These are phyloP conservation scores for Colletotrichum phormii DNA, from an alignment of 2,329 filamentous ascomycete species.

Conservation along the genomic window DNA sequence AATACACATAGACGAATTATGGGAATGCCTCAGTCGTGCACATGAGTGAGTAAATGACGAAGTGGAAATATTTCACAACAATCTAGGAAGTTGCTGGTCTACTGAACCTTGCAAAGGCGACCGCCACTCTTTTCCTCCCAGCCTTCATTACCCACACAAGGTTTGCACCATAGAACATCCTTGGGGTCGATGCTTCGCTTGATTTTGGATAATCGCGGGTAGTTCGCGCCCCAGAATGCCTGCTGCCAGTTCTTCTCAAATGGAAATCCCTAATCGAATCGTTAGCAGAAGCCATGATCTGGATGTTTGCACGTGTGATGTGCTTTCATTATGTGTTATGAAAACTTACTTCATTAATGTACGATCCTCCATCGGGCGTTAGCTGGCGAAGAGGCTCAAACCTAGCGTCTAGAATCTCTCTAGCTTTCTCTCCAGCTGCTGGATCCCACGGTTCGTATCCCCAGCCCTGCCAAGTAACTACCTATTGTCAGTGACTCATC, in stretches of 20 bases:
- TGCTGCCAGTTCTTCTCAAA: slow-evolving; percentile 36
- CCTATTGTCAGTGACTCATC: neutral
- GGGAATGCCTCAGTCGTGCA: too few species aligned
- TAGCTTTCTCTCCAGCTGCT: slow-evolving; percentile 43
- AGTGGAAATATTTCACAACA: neutral
- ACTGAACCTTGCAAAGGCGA: slow-evolving; percentile 7
- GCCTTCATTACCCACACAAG: slow-evolving; percentile 29
- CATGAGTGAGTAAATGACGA: neutral
- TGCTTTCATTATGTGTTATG: too few species aligned
- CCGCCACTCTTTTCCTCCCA: slow-evolving; percentile 22
- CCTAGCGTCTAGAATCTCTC: slow-evolving; percentile 41
- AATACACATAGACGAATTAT: too few species aligned
- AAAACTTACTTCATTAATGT: slow-evolving; percentile 38
- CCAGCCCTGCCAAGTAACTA: slow-evolving; percentile 1
- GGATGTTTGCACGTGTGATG: too few species aligned
- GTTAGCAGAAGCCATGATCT: neutral
- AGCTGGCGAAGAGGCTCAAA: slow-evolving; percentile 48
- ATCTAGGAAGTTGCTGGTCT: neutral
- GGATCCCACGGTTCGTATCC: slow-evolving; percentile 47
- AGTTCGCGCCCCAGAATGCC: slow-evolving; percentile 36
- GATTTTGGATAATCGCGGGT: slow-evolving; percentile 18
- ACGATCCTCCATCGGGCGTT: slow-evolving; percentile 30
- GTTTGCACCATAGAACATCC: slow-evolving; percentile 30
- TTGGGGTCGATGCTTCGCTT: slow-evolving; percentile 28
- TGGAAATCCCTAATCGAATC: neutral